A percentile compares a stretch with the other conserved stretches of the same genome.
phyloP scores from a whole-genome alignment of 495 filamentous ascomycete species.

The Xylaria castorea region DNA sequence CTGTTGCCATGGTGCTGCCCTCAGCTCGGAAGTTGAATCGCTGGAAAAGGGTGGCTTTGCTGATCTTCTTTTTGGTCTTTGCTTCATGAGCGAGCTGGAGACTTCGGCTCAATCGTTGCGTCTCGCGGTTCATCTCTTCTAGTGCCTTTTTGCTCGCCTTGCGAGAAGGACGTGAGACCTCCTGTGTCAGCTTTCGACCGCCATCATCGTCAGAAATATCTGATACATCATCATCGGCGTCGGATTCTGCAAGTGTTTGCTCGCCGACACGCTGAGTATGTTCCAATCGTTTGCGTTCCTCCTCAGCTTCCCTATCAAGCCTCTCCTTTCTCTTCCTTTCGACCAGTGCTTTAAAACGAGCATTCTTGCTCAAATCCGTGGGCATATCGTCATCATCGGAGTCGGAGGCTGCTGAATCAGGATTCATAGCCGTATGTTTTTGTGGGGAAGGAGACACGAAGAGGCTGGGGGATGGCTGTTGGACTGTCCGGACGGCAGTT shows the following conservation, averaged over 20 bases:
- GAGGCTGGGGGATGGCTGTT: conserved; percentile 38
- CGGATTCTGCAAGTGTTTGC: conserved; percentile 39
- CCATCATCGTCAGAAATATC: conserved; percentile 62
- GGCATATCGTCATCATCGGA: conserved; percentile 57
- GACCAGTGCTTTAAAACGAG: conserved; percentile 71
- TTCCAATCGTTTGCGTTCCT: conserved; percentile 57
- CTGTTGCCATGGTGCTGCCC: conserved; percentile 42
- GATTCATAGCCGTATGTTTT: conserved; percentile 31
- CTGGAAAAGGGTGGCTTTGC: conserved; percentile 82
- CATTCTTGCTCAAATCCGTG: conserved; percentile 54
- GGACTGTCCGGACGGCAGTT: conserved; percentile 22
- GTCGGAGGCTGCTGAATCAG: conserved; percentile 44
- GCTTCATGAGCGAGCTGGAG: conserved; percentile 92
- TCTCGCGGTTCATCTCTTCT: conserved; percentile 94
- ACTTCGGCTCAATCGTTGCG: conserved; percentile 86
- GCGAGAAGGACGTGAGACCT: conserved; percentile 68
- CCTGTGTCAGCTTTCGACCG: conserved; percentile 66
- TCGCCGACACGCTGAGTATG: conserved; percentile 49
- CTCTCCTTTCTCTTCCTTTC: conserved; percentile 74
- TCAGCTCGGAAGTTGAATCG: conserved; percentile 73
- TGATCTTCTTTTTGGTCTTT: conserved; percentile 89
- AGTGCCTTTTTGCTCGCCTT: conserved; percentile 95
- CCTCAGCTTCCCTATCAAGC: conserved; percentile 66
- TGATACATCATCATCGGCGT: conserved; percentile 53
- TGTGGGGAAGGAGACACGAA: conserved; percentile 51